A percentile compares a stretch with the other conserved stretches of the same genome.
These are phyloP conservation scores for Drechslerella stenobrocha DNA, from an alignment of 2,329 filamentous ascomycete species.

Conservation along the genomic window DNA sequence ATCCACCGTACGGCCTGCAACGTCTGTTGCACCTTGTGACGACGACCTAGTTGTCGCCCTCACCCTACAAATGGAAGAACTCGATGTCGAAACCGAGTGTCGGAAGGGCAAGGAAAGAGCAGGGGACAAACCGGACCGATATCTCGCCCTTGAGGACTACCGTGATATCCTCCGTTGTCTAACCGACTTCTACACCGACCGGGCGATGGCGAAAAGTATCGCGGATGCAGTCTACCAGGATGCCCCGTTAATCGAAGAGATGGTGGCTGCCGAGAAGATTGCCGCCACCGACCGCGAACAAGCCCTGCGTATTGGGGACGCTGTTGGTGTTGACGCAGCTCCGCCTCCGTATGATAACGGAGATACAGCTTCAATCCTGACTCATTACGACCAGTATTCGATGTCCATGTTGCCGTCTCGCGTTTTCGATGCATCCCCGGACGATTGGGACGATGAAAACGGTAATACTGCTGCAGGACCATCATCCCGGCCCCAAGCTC, in stretches of 20 bases:
- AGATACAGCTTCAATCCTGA: constrained; percentile 16
- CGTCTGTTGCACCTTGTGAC: neutral
- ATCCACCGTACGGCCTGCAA: neutral
- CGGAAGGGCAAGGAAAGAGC: constrained; percentile 22
- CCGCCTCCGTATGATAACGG: neutral
- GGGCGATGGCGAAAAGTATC: constrained; percentile 34
- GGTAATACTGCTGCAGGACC: neutral
- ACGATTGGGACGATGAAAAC: neutral
- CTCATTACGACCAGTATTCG: constrained; percentile 17
- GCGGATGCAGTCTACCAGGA: constrained; percentile 21
- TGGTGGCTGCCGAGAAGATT: constrained; percentile 6
- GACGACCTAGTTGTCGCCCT: constrained; percentile 31
- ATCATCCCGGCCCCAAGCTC: constrained; percentile 7
- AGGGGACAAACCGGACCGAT: constrained; percentile 8
- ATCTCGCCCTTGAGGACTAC: constrained; percentile 24
- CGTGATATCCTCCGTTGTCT: constrained; percentile 12
- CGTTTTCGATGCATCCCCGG: neutral
- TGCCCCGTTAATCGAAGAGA: constrained; percentile 4
- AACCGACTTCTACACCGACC: constrained; percentile 19
- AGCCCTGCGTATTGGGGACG: constrained; percentile 15
- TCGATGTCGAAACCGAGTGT: constrained; percentile 13
- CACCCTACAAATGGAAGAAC: constrained; percentile 22
- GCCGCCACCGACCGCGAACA: constrained; percentile 23
- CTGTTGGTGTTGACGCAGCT: neutral
- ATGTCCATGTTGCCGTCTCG: neutral